Evolutionary conservation across 192 early-diverging fungal genomes (phyloP).

Genomic region (Coemansia aciculifera): DNA sequence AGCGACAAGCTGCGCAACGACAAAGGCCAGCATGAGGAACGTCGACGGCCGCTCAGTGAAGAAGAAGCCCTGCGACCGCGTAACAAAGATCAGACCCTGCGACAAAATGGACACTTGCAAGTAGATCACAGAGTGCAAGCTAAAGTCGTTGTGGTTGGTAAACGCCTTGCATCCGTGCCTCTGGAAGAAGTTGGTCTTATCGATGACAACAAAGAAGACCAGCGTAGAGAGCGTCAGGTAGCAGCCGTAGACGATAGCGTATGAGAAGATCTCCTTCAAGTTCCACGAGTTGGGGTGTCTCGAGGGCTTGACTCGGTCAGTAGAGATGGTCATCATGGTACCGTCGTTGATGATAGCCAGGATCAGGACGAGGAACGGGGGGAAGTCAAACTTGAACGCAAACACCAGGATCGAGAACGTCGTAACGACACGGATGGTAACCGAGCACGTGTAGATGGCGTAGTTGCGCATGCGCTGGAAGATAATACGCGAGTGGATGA

Average conservation of each 20-base stretch:
- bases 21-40: conserved; percentile 66
- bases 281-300: conserved; percentile 86
- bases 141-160: conserved; percentile 62
- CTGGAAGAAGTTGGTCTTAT: conserved; percentile 68
- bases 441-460: conserved; percentile 88
- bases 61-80: conserved; percentile 75
- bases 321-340: conserved; percentile 90
- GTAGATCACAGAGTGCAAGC: conserved; percentile 76
- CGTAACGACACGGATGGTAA: conserved; percentile 78
- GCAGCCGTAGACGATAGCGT: conserved; percentile 83
- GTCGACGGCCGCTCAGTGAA: conserved; percentile 71
- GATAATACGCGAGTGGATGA: conserved; percentile 88
- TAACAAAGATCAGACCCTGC: conserved; percentile 78
- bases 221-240: conserved; percentile 81
- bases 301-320: conserved; percentile 81
- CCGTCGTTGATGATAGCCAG: conserved; percentile 91
- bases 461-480: conserved; percentile 97
- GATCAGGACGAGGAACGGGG: conserved; percentile 83
- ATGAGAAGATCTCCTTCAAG: conserved; percentile 81
- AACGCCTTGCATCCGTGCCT: conserved; percentile 58
- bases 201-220: conserved; percentile 66
- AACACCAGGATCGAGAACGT: conserved; percentile 72
- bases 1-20: conserved; percentile 70
- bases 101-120: conserved; percentile 77
- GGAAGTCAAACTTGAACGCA: conserved; percentile 80